Evolutionary conservation across 1,139 yeast species (phyloP), one percentile per base, ranked within the genome.

Genomic region (Saccharomyces hybrid): DNA sequence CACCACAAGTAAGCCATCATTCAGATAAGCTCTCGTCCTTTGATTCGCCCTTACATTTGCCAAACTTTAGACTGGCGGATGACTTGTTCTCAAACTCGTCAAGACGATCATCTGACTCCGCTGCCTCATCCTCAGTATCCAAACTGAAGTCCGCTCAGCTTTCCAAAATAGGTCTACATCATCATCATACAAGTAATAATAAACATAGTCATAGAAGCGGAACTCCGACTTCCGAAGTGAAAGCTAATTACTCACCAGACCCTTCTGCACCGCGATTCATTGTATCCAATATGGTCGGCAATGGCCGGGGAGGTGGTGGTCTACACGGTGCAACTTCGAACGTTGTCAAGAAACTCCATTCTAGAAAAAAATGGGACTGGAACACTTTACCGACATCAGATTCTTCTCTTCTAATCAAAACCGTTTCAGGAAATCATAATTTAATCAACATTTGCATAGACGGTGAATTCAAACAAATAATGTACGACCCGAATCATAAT

Each of bases 401-500:
- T 13, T 25, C 49, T 1, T 48, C 59, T 5, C 53, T 54, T 6
- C 38, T 58, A 23, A 29, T 50, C n/a, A 50, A 47, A 23, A 29
- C 47, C 3, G 34, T 48, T 5, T 38, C 44, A 19, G 44, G 44
- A 38, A 50, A 52, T 42, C 56, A 52, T 19, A 55, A 57, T 44
- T 38, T 52, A 7, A 53, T 54, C 16, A 34, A 50, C 13, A 27
- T 59, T 9, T 51, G 55, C 9, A 56, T 60, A 3, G 64, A 63
- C 54, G 68, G 67, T 2, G 65, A 61, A 42, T 57, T 60, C 11
- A 63, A 59, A 54, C 59, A 59, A 47, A 55, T 67, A 5, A 56
- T 57, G 32, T 67, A 67, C 54, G 61, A 62, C 16, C 65, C 68
- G 4, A 52, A 55, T 1, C 61, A 60, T 53, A 67, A 67, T 44